A percentile compares a stretch with the other conserved stretches of the same genome.
Conservation (phyloP, 805 yeast genomes). For the Candida krabiensis region DNA sequence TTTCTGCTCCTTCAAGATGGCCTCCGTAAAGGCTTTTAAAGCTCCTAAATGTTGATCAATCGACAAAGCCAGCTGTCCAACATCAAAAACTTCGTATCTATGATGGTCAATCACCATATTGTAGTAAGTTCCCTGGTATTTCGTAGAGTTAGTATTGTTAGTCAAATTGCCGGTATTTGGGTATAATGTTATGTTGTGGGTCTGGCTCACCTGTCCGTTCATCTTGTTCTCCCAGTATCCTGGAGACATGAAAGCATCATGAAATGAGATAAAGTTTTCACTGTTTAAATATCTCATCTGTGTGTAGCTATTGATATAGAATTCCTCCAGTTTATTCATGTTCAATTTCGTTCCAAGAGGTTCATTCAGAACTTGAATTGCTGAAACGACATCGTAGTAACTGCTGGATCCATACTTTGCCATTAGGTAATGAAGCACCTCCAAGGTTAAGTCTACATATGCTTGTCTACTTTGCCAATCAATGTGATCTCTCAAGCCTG, state of each 20-base stretch:
- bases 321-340: slow-evolving; percentile 41
- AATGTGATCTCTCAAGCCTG: slow-evolving; percentile 59
- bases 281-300: slow-evolving; percentile 39
- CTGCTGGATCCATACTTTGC: slow-evolving; percentile 49
- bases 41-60: slow-evolving; percentile 61
- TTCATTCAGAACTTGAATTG: slow-evolving; percentile 71
- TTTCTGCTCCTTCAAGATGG: slow-evolving; percentile 38
- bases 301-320: slow-evolving; percentile 42
- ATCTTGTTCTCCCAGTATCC: slow-evolving; percentile 56
- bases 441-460: slow-evolving; percentile 48
- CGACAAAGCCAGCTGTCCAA: slow-evolving; percentile 53
- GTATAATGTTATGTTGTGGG: slow-evolving; percentile 11
- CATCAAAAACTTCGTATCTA: slow-evolving; percentile 83
- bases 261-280: slow-evolving; percentile 51
- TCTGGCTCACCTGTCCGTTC: slow-evolving; percentile 13
- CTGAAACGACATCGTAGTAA: slow-evolving; percentile 59
- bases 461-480: slow-evolving; percentile 41
- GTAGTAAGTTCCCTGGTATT: slow-evolving; percentile 41
- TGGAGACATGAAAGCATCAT: slow-evolving; percentile 61
- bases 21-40: slow-evolving; percentile 51
- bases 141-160: slow-evolving; percentile 5
- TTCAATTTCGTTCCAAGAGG: slow-evolving; percentile 59
- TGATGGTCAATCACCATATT: slow-evolving; percentile 85
- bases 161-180: slow-evolving; percentile 10
- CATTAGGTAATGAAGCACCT: slow-evolving; percentile 50